Base-by-base conservation (phyloP, 2,329 filamentous ascomycete genomes). In the Penicillium sp. region DNA sequence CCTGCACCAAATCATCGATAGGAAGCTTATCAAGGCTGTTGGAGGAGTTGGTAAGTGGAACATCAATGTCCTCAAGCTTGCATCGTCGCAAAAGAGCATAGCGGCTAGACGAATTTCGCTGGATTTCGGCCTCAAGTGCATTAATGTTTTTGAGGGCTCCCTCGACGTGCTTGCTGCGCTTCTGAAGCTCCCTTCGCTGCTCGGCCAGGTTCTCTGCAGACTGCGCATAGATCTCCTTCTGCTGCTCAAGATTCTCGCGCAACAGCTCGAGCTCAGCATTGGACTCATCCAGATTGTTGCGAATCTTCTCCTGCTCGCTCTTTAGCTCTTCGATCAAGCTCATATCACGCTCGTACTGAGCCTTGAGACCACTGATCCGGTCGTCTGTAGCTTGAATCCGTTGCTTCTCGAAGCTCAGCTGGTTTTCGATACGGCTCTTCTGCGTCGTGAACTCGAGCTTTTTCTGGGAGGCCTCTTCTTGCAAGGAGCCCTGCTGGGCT, bases 51-150 rank as follows among this genome's bases (percentile, higher is more conserved):
- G 84, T 80, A 25, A 99, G 83, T 2, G 95, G 95, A 60, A 99
- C 85, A 64, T 90, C 87, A 67, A 98, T 91, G 72, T 97, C 93
- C 74, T 98, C 94, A 51, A 99, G 87, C 74, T 96, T 94, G 81
- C 94, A 98, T 64, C 92, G 88, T 72, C 93, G 88, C 55, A 99
- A 84, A 51, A 96, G 81, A 48, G 88, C 88, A 73, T 97, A 97
- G 73, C 95, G 91, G 70, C 87, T 88, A 0, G 92, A 89, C 60
- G 90, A 91, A 71, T 92, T 92, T 70, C 90, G 91, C 76, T 97
- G 92, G 53, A 96, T 88, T 62, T 93, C 89, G 1, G 89, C 89
- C 76, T 98, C 93, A n/a, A 96, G 81, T 6, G 83, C 85, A 60
- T 86, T 87, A 60, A 99, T 90, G 46, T 88, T 87, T 71, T 91